Evolutionary conservation across 495 filamentous ascomycete genomes (phyloP).

Genomic region (Penicillium malachiteum): DNA sequence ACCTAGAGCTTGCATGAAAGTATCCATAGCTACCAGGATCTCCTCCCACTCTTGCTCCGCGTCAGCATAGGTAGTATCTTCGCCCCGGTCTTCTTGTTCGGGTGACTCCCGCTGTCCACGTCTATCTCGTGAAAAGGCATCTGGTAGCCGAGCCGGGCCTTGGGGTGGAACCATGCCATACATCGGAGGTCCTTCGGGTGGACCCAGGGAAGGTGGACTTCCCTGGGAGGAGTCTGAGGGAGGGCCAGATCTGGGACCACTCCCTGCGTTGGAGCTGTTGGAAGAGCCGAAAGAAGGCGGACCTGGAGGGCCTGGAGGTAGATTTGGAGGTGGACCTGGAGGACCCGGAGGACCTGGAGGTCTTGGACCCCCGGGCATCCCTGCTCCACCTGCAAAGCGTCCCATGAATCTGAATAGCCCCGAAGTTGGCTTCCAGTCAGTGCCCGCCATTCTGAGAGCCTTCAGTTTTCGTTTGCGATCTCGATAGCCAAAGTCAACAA

Average conservation of each 20-base stretch:
- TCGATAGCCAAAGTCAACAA: slow-evolving; percentile 76
- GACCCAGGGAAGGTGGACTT: slow-evolving; percentile 9
- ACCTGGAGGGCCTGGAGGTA: slow-evolving; percentile 16
- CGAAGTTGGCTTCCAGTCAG: slow-evolving; percentile 57
- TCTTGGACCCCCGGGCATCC: slow-evolving; percentile 27
- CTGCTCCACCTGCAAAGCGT: slow-evolving; percentile 30
- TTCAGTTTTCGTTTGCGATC: slow-evolving; percentile 78
- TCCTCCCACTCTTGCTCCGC: slow-evolving; percentile 78
- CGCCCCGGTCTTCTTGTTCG: slow-evolving; percentile 46
- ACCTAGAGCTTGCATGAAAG: slow-evolving; percentile 65
- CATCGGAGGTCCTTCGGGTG: slow-evolving; percentile 37
- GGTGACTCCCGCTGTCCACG: slow-evolving; percentile 15
- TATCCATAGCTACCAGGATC: slow-evolving; percentile 68
- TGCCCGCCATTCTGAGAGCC: slow-evolving; percentile 44
- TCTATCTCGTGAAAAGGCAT: slow-evolving; percentile 35
- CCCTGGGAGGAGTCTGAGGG: slow-evolving; percentile 6
- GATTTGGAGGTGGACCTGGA: neutral
- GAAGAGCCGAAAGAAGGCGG: slow-evolving; percentile 17
- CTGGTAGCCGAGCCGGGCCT: slow-evolving; percentile 38
- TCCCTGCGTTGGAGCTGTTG: slow-evolving; percentile 1
- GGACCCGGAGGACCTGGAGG: slow-evolving; percentile 26
- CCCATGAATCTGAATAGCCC: slow-evolving; percentile 49
- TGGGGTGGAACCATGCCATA: slow-evolving; percentile 54
- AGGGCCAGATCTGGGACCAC: slow-evolving; percentile 10
- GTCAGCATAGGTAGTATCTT: slow-evolving; percentile 61